Conservation (phyloP, 2,329 filamentous ascomycete species). For the Penicillium frequentans region DNA sequence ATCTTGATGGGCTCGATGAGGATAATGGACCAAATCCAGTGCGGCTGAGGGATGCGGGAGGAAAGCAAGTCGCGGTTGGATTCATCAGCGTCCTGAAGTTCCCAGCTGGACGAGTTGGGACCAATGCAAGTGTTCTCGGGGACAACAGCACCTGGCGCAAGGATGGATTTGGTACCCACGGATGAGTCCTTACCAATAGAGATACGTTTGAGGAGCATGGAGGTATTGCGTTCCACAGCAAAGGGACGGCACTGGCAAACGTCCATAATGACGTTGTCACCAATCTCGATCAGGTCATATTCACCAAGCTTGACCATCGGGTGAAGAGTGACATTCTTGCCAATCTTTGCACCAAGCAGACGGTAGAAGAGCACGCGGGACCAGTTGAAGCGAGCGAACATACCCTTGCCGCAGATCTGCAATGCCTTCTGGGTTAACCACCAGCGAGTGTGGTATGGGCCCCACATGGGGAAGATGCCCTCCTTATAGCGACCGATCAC, state of each 20-base stretch:
- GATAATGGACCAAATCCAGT: conserved; percentile 47
- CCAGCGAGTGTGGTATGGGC: conserved; percentile 58
- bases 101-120: conserved; percentile 60
- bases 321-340: conserved; percentile 51
- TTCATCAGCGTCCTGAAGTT: conserved; percentile 47
- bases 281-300: conserved; percentile 58
- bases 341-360: conserved; percentile 55
- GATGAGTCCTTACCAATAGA: conserved; percentile 50
- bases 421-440: conserved; percentile 59
- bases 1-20: conserved; percentile 46
- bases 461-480: conserved; percentile 62
- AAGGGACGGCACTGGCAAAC: conserved; percentile 54
- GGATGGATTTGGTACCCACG: conserved; percentile 51
- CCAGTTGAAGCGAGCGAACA: conserved; percentile 29
- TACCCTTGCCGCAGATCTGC: conserved; percentile 48
- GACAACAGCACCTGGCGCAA: conserved; percentile 53
- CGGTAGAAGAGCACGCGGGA: conserved; percentile 50
- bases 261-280: conserved; percentile 51
- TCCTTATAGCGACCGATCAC: conserved; percentile 55
- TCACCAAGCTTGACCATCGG: conserved; percentile 51
- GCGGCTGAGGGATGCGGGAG: conserved; percentile 42
- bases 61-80: conserved; percentile 48
- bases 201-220: conserved; percentile 58
- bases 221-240: conserved; percentile 57
- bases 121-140: conserved; percentile 55